Evolutionary conservation across 1,284 basidiomycete species (phyloP), one percentile per base, ranked within the genome.

Genomic region (Blastosporella zonata): DNA sequence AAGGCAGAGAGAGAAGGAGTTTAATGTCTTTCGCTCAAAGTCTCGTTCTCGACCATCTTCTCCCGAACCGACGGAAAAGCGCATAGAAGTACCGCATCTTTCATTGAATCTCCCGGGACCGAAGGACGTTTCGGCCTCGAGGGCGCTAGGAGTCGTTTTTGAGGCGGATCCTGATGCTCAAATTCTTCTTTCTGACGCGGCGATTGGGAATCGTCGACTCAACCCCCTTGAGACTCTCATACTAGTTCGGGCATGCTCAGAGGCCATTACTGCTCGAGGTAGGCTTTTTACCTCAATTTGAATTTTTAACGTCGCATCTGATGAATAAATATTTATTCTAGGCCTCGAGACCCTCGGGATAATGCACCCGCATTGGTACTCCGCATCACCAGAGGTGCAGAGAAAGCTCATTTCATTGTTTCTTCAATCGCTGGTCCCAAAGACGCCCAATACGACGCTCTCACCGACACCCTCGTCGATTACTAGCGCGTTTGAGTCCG

Each of bases 281-380:
- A 68, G 49, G 75, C 66, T 41, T 29, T 17, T 34, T 18, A 6
- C 10, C 25, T 34, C 37, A 28, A 34, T 3, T 6, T 41, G 7
- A 33, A 37, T 36, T 20, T 40, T 46, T 51, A 34, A 50, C 36
- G 33, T 40, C 36, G 42, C 25, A 37, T 39, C 46, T 55, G 17
- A 55, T 27, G 43, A 8, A 20, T n/a, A 13, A 31, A 13, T 31
- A 12, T 27, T 47, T 44, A 43, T 33, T 2, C n/a, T 53, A 89
- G 86, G 86, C 22, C 69, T 87, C 43, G 85, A 87, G 62, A 81
- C 82, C 2, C 79, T 87, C 42, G 87, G 87, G 23, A 73, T 90
- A 34, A 89, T 90, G 84, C 83, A 85, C 58, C 85, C 87, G 3
- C 83, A 89, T 62, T 90, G 84, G 86, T 73, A 86, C 60, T 84